Evolutionary conservation across 2,329 filamentous ascomycete species (phyloP), one percentile per base, ranked within the genome.

Genomic region (Talaromyces verruculosus): DNA sequence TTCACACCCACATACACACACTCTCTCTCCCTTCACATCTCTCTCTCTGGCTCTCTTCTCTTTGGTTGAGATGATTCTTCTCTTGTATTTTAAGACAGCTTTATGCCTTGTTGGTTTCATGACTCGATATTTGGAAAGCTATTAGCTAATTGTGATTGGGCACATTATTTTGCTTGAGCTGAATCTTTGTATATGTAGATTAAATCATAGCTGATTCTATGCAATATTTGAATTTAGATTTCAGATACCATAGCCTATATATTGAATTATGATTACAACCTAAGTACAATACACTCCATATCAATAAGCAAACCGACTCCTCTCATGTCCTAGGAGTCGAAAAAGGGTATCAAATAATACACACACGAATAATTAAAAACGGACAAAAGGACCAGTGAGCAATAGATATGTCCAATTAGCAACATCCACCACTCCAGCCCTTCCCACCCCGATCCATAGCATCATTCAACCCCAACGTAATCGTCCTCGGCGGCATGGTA

Each of bases 401-500:
- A 41, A 61, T 49, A 1, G 7, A 10, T 30, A 10, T 10, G 8
- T 35, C 11, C 15, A n/a, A 10, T 47, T 71, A 81, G 67, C 79
- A 81, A 69, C 79, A 81, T 15, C 71, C 71, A 37, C 74, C 72
- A 39, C 67, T 65, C 74, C 77, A 78, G 53, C 77, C 72, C 68
- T 74, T 76, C 57, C 77, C 73, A 53, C 74, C 74, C 65, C 75
- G 77, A 68, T 76, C 76, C 77, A 81, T 81, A n/a, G 79, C 80
- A 75, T 82, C 80, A 69, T 82, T 80, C 72, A 82, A 72, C 6
- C 79, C 80, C 61, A 83, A 69, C 41, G 80, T 81, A 53, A 83
- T 77, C 5, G 79, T 81, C 65, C 76, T 76, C 19, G 78, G 77
- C 15, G 74, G 66, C 35, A 73, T 76, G 5, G 71, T 72, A 63